phyloP scores from a whole-genome alignment of 305 asterid species.

The Fraxinus angustifolia region DNA sequence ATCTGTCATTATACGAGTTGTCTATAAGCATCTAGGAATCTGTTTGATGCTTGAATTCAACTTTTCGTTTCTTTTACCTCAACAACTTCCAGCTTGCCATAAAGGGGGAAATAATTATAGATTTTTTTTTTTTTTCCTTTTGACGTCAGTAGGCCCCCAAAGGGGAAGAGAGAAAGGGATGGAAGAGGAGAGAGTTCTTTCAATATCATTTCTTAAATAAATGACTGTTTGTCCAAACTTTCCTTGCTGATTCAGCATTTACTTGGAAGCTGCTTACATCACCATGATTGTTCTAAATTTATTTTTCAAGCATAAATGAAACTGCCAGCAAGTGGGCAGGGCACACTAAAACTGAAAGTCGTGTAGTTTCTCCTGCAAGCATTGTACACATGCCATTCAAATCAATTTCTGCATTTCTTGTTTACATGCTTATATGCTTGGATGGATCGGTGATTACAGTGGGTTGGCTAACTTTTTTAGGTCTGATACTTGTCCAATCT shows the following conservation, averaged over 20 bases:
- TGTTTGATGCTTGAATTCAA: background rate
- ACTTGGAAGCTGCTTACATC: background rate
- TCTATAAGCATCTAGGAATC: background rate
- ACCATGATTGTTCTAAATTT: background rate
- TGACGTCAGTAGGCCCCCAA: background rate
- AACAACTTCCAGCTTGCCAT: background rate
- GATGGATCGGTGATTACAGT: background rate
- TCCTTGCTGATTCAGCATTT: background rate
- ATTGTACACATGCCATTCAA: background rate
- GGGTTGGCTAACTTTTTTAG: background rate
- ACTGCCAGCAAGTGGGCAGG: background rate
- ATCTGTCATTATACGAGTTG: conserved; percentile 6
- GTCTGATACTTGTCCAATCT: conserved; percentile 3
- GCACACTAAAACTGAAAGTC: background rate
- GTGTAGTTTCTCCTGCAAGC: background rate
- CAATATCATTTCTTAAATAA: background rate
- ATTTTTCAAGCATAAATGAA: background rate
- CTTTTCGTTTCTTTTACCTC: background rate
- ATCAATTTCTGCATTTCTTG: background rate
- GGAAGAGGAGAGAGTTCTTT: background rate
- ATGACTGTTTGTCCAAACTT: background rate
- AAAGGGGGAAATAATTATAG: background rate
- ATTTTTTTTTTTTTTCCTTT: background rate
- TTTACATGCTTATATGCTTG: conserved; percentile 3
- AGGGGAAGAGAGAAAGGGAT: background rate